Conservation (phyloP, 306 rosid genomes). For the Luffa acutangula region DNA sequence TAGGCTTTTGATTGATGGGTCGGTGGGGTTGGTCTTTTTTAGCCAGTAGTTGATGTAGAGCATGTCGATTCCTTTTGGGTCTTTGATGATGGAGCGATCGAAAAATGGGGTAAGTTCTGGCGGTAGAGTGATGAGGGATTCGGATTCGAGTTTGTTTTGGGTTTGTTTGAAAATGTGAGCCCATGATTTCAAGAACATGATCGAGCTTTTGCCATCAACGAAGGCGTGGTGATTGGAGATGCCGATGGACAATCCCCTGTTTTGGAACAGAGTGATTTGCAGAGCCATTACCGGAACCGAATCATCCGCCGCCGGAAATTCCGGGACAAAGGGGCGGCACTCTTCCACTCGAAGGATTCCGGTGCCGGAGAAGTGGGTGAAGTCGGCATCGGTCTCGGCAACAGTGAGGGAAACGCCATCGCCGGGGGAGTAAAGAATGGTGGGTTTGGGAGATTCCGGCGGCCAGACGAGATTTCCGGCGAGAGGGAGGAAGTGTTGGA, state of each 20-base stretch:
- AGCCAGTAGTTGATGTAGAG: background rate
- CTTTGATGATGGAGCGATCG: constrained; percentile 27
- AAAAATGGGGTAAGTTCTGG: constrained; percentile 28
- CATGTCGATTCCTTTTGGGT: constrained; percentile 10
- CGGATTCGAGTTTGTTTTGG: background rate
- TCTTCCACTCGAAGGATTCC: constrained; percentile 10
- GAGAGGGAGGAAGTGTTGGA: constrained; percentile 36
- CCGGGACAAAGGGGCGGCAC: constrained; percentile 32
- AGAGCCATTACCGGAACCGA: constrained; percentile 20
- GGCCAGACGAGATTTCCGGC: constrained; percentile 45
- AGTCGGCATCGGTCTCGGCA: constrained; percentile 31
- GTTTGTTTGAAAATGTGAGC: constrained; percentile 19
- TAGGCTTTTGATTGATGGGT: constrained; percentile 11
- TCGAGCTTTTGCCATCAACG: constrained; percentile 37
- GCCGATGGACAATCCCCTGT: constrained; percentile 36
- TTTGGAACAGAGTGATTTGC: constrained; percentile 40
- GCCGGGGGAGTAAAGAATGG: constrained; percentile 20
- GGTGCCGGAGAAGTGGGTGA: constrained; percentile 12
- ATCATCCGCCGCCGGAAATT: constrained; percentile 12
- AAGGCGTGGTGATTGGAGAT: constrained; percentile 32
- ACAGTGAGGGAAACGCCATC: constrained; percentile 31
- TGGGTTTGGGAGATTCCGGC: constrained; percentile 19
- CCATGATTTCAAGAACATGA: constrained; percentile 46
- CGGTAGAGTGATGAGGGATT: background rate
- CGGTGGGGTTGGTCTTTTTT: background rate